Base-by-base conservation (phyloP, 306 rosid species). In the Albizia julibrissin region DNA sequence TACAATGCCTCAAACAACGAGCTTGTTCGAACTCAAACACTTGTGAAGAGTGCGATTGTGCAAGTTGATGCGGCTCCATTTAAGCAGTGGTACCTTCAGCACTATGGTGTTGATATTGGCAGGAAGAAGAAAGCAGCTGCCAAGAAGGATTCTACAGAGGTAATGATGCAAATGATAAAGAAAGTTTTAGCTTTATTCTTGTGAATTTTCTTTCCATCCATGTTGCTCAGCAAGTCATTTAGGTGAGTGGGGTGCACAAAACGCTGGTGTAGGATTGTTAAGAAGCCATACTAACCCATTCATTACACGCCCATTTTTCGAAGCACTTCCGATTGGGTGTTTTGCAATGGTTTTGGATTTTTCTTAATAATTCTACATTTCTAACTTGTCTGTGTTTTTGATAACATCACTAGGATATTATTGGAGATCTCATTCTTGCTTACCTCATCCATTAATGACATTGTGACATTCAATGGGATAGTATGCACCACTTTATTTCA, bases 11-110 rank as follows among this genome's bases (percentile, higher is more conserved):
- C 92, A 12, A 89, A 89, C 90, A 89, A 89, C 10, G 92, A 89
- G 64, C 89, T 89, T 59, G 92, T 89, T 65, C 75, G 92, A 9
- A 89, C 92, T 34, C 92, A 89, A 81, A 89, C 92, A 16, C 83
- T 89, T 22, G 92, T 89, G 75, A 87, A 83, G 73, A 24, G 90
- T 85, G 92, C 92, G n/a, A 89, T 89, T 68, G 87, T 89, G 16
- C 90, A 89, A 61, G 90, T 89, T 6, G 92, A 89, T 89, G 92
- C 89, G 27, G 90, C 90, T 15, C 92, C 92, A 10, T 89, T 89
- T 42, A 89, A 89, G 81, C 92, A 87, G 68, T 89, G 92, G 92
- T 89, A 89, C 71, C 90, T 87, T 54, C 92, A 89, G 79, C 92
- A 89, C 50, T 89, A 89, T 81, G 92, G 90, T 66, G 86, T 89